phyloP scores from a whole-genome alignment of 108 stramenopile genomes.

The Fragilaria crotonensis region DNA sequence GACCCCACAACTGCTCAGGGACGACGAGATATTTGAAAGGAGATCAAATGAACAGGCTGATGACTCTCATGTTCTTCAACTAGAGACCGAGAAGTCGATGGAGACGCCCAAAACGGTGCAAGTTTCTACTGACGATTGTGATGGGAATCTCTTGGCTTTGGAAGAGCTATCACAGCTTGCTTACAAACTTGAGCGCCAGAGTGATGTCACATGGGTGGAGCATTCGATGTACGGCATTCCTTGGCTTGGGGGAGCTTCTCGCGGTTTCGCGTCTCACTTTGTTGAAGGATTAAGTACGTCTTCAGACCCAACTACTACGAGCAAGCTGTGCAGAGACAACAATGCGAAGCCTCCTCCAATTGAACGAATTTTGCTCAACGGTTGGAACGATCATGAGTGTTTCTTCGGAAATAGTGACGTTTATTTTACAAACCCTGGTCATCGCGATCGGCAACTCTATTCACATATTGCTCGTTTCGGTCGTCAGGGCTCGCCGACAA shows the following conservation, averaged over 20 bases:
- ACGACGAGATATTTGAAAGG: too few relatives aligned
- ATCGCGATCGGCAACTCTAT: constrained; percentile 21
- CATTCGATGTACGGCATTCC: constrained; percentile 37
- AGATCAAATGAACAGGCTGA: too few relatives aligned
- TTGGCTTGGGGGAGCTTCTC: constrained; percentile 47
- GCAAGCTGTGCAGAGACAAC: constrained; percentile 20
- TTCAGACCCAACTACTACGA: constrained; percentile 51
- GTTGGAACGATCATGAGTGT: constrained; percentile 53
- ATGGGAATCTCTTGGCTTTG: too few relatives aligned
- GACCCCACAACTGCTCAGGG: constrained; percentile 9
- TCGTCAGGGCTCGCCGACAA: neutral
- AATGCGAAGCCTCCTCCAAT: neutral
- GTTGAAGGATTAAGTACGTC: constrained; percentile 14
- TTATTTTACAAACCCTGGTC: constrained; percentile 30
- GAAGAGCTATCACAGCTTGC: too few relatives aligned
- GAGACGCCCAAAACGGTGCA: too few relatives aligned
- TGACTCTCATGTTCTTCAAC: too few relatives aligned
- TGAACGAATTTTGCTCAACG: constrained; percentile 4
- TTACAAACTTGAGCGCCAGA: constrained; percentile 20
- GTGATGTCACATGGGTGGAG: constrained; percentile 62
- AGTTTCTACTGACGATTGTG: too few relatives aligned
- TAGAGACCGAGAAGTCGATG: neutral
- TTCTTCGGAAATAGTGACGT: constrained; percentile 56
- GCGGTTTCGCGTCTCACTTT: constrained; percentile 52
- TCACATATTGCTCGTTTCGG: neutral